phyloP scores from a whole-genome alignment of 2,329 filamentous ascomycete species.

The Cadophora malorum region DNA sequence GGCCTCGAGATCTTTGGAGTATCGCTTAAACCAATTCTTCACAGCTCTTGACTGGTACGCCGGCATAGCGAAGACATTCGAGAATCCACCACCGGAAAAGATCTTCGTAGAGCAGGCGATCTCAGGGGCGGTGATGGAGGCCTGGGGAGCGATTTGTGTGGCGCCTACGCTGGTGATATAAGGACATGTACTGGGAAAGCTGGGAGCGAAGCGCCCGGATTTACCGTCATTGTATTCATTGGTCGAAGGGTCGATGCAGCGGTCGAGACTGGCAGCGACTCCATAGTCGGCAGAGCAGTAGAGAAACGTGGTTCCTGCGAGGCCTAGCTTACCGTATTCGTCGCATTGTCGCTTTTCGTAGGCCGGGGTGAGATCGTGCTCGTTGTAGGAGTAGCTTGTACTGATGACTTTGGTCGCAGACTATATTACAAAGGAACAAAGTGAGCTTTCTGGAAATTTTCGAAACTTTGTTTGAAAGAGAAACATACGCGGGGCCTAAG shows the following conservation, averaged over 20 bases:
- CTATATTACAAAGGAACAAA: constrained; percentile 7
- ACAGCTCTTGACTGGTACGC: constrained; percentile 23
- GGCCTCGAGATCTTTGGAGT: neutral
- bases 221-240: constrained; percentile 18
- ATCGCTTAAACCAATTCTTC: constrained; percentile 8
- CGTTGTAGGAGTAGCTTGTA: constrained; percentile 22
- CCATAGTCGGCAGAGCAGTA: constrained; percentile 27
- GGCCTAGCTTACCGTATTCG: constrained; percentile 26
- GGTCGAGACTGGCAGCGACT: constrained; percentile 21
- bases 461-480: neutral
- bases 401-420: constrained; percentile 27
- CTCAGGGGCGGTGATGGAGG: constrained; percentile 18
- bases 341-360: constrained; percentile 22
- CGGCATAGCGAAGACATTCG: constrained; percentile 23
- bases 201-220: constrained; percentile 14
- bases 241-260: constrained; percentile 16
- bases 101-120: constrained; percentile 22
- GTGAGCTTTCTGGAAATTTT: neutral
- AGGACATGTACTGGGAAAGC: constrained; percentile 19
- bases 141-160: constrained; percentile 17
- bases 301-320: constrained; percentile 18
- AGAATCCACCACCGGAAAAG: constrained; percentile 24
- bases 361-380: constrained; percentile 19
- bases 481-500: neutral
- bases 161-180: constrained; percentile 24